phyloP scores from a whole-genome alignment of 371 early-diverging fungal species.

The Basidiobolus meristosporus region DNA sequence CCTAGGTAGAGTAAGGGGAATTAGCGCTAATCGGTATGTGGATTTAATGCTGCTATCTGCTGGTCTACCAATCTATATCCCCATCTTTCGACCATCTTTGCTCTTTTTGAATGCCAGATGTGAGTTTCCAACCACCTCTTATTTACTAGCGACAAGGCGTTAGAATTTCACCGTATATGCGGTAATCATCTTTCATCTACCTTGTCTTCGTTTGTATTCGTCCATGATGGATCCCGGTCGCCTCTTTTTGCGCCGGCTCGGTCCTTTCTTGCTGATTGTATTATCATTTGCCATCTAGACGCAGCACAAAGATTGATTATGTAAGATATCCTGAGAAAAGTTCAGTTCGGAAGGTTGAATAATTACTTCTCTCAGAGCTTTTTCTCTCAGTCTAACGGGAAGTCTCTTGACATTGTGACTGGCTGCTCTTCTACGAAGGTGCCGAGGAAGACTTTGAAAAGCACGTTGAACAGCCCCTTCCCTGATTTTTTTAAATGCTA shows the following conservation, averaged over 20 bases:
- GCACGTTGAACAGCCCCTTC: constrained; percentile 41
- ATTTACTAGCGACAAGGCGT: constrained; percentile 12
- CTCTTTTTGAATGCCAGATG: constrained; percentile 92
- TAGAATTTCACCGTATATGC: constrained; percentile 1
- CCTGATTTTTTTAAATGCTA: constrained; percentile 10
- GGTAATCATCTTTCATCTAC: constrained; percentile 6
- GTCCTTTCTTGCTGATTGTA: neutral
- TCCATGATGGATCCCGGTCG: constrained; percentile 9
- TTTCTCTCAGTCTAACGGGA: constrained; percentile 51
- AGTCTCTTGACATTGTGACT: constrained; percentile 77
- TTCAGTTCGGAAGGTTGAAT: neutral
- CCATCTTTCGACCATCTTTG: constrained; percentile 85
- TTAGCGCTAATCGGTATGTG: neutral
- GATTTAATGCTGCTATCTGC: neutral
- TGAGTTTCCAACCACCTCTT: constrained; percentile 95
- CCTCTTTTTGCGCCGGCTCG: constrained; percentile 13
- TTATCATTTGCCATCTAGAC: too few relatives aligned
- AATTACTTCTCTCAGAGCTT: constrained; percentile 48
- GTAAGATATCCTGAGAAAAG: too few relatives aligned
- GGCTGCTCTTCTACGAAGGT: constrained; percentile 78
- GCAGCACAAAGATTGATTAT: too few relatives aligned
- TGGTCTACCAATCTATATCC: constrained; percentile 44
- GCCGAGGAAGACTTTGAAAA: constrained; percentile 74
- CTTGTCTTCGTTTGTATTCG: constrained; percentile 18
- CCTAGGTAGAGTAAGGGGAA: constrained; percentile 13